These are phyloP conservation scores for Echinosophora koreensis DNA, from an alignment of 306 rosid genomes.

Conservation along the genomic window DNA sequence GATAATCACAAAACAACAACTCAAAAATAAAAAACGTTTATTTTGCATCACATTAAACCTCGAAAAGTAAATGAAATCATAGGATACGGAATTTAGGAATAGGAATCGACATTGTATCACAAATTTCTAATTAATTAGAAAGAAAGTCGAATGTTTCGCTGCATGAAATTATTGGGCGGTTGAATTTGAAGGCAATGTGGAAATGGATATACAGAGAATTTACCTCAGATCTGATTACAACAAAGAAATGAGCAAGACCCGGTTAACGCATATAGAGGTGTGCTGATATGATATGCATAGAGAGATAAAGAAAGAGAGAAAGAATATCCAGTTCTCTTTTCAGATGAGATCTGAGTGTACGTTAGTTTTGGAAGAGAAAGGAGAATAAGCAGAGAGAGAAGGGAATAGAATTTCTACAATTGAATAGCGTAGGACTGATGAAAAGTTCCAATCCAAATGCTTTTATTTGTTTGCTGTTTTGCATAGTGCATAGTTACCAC, in stretches of 20 bases:
- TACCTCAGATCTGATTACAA: slow-evolving; percentile 53
- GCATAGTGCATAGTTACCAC: slow-evolving; percentile 5
- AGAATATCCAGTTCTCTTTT: slow-evolving; percentile 37
- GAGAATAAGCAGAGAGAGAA: slow-evolving; percentile 10
- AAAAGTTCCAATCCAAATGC: too few relatives aligned
- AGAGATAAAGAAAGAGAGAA: too few relatives aligned
- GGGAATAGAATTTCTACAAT: slow-evolving; percentile 27
- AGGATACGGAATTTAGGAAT: not conserved
- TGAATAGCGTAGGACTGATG: not conserved
- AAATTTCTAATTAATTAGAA: not conserved
- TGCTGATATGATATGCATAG: slow-evolving; percentile 26
- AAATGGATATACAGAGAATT: slow-evolving; percentile 7
- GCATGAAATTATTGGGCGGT: not conserved
- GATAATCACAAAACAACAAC: not conserved
- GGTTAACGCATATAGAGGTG: slow-evolving; percentile 29
- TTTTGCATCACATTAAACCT: slow-evolving; percentile 19
- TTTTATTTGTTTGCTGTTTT: not conserved
- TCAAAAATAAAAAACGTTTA: not conserved
- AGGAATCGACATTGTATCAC: too few relatives aligned
- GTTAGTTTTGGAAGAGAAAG: slow-evolving; percentile 32
- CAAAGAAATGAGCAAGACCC: slow-evolving; percentile 28
- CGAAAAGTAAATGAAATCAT: not conserved
- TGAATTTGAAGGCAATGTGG: slow-evolving; percentile 6
- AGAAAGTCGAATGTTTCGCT: not conserved
- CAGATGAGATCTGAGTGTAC: slow-evolving; percentile 52